These are phyloP conservation scores for Suhomyces faveliae DNA, from an alignment of 805 yeast genomes.

Conservation along the genomic window DNA sequence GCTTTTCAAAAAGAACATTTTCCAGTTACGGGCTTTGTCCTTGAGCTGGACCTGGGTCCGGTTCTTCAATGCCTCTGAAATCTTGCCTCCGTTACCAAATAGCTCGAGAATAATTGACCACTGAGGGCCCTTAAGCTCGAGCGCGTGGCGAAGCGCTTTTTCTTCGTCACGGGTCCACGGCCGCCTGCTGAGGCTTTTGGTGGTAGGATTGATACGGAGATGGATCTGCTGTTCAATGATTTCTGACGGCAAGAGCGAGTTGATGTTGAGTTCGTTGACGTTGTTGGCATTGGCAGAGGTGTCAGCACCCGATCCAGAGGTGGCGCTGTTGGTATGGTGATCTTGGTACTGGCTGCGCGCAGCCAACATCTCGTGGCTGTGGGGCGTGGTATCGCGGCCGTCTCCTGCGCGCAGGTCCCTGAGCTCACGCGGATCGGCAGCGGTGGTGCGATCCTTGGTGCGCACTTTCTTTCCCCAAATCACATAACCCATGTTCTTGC, in stretches of 20 bases:
- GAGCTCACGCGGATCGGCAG: neutral
- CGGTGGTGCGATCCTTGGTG: slow-evolving; percentile 4
- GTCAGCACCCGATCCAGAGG: neutral
- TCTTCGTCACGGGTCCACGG: slow-evolving; percentile 92
- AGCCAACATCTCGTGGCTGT: slow-evolving; percentile 21
- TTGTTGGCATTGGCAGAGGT: neutral
- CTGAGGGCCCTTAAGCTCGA: slow-evolving; percentile 82
- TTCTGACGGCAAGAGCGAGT: slow-evolving; percentile 41
- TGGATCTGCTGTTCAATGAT: slow-evolving; percentile 44
- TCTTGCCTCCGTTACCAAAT: slow-evolving; percentile 92
- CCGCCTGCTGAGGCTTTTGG: slow-evolving; percentile 46
- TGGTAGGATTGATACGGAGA: slow-evolving; percentile 32
- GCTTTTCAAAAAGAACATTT: slow-evolving; percentile 75
- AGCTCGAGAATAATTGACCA: slow-evolving; percentile 89
- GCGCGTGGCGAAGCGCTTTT: slow-evolving; percentile 74
- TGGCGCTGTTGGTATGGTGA: neutral
- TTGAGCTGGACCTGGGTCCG: slow-evolving; percentile 90
- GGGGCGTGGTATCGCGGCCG: slow-evolving; percentile 13
- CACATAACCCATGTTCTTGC: slow-evolving; percentile 68
- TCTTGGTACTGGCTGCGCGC: neutral
- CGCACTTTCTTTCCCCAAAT: slow-evolving; percentile 63
- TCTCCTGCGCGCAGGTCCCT: slow-evolving; percentile 8
- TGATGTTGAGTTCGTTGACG: slow-evolving; percentile 14
- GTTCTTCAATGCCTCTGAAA: slow-evolving; percentile 79
- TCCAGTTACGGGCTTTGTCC: slow-evolving; percentile 96